Base-by-base conservation (phyloP, 352 stramenopile species). In the Pythium phragmitis region DNA sequence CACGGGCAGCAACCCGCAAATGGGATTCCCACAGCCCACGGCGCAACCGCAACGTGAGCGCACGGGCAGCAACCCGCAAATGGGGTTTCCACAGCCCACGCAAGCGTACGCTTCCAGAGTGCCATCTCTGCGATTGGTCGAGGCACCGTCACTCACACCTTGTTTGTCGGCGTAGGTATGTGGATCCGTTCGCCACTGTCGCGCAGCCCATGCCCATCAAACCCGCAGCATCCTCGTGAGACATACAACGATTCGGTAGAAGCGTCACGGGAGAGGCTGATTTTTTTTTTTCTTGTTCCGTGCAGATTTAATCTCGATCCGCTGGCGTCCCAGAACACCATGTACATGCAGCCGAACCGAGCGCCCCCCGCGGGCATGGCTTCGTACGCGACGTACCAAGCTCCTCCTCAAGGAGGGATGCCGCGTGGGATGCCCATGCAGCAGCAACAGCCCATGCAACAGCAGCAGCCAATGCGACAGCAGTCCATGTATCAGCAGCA, bases 121-220 rank as follows among this genome's bases (percentile, higher is more conserved):
- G 16, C 7, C 16, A 17, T 8, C 13, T 46, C 8, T 46, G 17
- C 39, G 39, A 5, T 7, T 19, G 39, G 17, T 30, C 26, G 3
- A 30, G 26, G 26, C 26, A 30, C 26, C 26, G 16, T 21, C 39
- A 46, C 39, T 46, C 9, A 46, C 39, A 19, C 6, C 4, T 1
- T 46, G 9, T n/a, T 46, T n/a, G 14, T 46, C 11, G 1, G 3
- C 19, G 39, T 46, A 76, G 69, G 28, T 88, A 85, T 49, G 75
- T 88, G 13, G 79, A 92, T 62, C 79, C 83, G 17, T 90, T 92
- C 39, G 83, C 79, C 43, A 69, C 61, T 26, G 74, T 82, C 39
- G 45, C 70, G 26, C 72, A 83, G 30, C 66, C 79, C 7, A 59
- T 67, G n/a, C 68, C 77, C 23, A 42, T 80, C 19, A 87, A 87